Conservation (phyloP, 164 flowering plant species). For the Pachysandra terminalis region DNA sequence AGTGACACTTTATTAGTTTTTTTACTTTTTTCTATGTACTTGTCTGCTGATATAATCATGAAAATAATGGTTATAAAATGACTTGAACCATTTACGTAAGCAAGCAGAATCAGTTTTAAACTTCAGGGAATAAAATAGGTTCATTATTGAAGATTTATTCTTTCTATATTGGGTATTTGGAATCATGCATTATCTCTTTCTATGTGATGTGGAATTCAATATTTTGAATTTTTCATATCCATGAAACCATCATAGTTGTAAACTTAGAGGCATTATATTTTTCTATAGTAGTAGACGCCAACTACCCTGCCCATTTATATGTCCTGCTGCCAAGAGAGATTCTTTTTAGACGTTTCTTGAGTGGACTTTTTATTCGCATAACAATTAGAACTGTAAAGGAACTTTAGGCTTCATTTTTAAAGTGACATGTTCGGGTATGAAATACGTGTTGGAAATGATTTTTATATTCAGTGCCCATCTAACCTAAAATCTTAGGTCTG, state of each 20-base stretch:
- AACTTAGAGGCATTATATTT: background rate
- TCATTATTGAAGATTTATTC: background rate
- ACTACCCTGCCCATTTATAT: too few relatives aligned
- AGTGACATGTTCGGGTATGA: background rate
- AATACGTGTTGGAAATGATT: background rate
- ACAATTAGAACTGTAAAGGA: background rate
- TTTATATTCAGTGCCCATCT: background rate
- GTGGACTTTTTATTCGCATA: too few relatives aligned
- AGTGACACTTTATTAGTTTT: too few relatives aligned
- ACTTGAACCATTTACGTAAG: too few relatives aligned
- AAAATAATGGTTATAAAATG: too few relatives aligned
- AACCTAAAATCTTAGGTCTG: background rate
- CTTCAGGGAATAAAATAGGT: background rate
- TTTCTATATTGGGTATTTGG: background rate
- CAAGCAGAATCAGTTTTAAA: too few relatives aligned
- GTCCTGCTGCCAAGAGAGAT: too few relatives aligned
- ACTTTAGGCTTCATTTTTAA: background rate
- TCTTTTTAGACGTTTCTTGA: too few relatives aligned
- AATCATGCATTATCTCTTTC: background rate
- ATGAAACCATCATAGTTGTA: background rate
- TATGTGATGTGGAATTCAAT: background rate
- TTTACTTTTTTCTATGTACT: too few relatives aligned
- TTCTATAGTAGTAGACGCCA: background rate
- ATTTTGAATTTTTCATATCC: background rate
- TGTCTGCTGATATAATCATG: too few relatives aligned